Conservation (phyloP, 257 asterid species). For the Solanum verrucosum region DNA sequence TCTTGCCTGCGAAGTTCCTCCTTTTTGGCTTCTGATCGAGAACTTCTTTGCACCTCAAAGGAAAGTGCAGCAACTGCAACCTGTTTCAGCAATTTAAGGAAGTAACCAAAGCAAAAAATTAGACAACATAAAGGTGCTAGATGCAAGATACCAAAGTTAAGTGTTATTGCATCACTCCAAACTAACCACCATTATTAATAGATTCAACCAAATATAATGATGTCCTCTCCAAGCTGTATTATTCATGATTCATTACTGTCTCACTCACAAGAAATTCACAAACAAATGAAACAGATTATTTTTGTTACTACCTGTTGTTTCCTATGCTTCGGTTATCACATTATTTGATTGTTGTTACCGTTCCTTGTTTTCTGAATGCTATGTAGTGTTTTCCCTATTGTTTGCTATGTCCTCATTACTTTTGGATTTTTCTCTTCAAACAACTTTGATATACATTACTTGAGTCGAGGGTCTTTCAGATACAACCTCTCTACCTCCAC, state of each 20-base stretch:
- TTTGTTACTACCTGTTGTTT: neutral
- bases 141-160: neutral
- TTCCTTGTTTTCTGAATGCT: neutral
- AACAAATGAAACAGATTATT: neutral
- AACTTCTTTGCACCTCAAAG: conserved; percentile 86
- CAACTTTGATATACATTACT: neutral
- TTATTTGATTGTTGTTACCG: neutral
- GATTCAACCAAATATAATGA: neutral
- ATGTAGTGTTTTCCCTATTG: neutral
- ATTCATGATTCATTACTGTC: neutral
- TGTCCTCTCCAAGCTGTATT: neutral
- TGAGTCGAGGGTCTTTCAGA: neutral
- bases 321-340: neutral
- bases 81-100: conserved; percentile 22
- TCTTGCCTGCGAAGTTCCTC: conserved; percentile 75
- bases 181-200: neutral
- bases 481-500: neutral
- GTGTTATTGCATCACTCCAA: neutral
- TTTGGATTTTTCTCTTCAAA: neutral
- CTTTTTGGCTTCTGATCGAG: conserved; percentile 90
- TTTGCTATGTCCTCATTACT: neutral
- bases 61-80: conserved; percentile 79
- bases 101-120: neutral
- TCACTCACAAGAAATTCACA: neutral
- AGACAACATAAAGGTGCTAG: neutral